Evolutionary conservation across 768 basidiomycete genomes (phyloP).

Genomic region (Pisolithus tinctorius): DNA sequence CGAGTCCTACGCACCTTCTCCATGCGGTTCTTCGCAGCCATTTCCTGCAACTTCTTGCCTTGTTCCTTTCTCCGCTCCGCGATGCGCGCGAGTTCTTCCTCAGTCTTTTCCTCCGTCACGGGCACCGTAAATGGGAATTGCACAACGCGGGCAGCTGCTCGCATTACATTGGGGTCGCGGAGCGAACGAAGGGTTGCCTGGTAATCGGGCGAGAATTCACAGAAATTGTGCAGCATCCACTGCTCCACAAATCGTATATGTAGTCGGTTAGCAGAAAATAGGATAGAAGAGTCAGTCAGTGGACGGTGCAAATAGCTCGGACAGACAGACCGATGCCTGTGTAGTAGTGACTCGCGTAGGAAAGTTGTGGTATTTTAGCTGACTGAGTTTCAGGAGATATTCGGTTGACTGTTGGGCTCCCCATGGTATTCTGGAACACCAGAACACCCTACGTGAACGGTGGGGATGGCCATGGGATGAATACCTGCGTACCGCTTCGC

Average conservation of each 20-base stretch:
- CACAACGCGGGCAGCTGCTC: constrained; percentile 60
- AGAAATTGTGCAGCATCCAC: constrained; percentile 91
- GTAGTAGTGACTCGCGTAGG: constrained; percentile 71
- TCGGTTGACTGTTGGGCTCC: constrained; percentile 87
- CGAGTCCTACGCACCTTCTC: constrained; percentile 59
- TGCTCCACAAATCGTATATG: constrained; percentile 22
- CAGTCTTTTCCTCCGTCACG: constrained; percentile 75
- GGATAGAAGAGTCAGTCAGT: neutral
- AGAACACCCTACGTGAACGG: neutral
- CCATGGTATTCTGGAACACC: constrained; percentile 79
- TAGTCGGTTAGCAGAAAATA: neutral
- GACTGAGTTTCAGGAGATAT: constrained; percentile 86
- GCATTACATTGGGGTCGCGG: constrained; percentile 59
- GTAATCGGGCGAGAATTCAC: constrained; percentile 80
- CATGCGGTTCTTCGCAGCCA: constrained; percentile 74
- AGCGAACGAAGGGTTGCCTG: constrained; percentile 55
- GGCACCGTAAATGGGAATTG: constrained; percentile 79
- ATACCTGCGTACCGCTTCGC: constrained; percentile 64
- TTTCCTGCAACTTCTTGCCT: constrained; percentile 83
- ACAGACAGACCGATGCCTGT: constrained; percentile 64
- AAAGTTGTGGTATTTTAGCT: constrained; percentile 93
- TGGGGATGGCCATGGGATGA: neutral
- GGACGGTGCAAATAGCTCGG: neutral
- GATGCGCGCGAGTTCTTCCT: constrained; percentile 77
- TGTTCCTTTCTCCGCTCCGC: constrained; percentile 82